Conservation (phyloP, 805 yeast genomes). For the Cyberlindnera petersonii region DNA sequence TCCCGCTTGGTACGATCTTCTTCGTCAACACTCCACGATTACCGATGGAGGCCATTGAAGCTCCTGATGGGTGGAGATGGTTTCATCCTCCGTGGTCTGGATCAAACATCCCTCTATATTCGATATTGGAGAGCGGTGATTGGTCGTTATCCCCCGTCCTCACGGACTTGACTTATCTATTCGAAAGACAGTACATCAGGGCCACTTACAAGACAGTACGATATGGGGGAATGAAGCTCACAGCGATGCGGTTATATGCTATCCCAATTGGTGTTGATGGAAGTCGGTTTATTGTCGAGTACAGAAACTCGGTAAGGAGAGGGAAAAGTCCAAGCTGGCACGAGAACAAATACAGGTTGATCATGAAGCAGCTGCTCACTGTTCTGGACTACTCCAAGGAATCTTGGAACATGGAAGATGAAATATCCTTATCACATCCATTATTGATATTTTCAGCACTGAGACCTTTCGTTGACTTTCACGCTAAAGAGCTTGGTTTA, state of each 20-base stretch:
- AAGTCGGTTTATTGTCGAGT: conserved; percentile 30
- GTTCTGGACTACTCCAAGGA: conserved; percentile 39
- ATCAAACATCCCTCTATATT: conserved; percentile 4
- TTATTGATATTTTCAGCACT: conserved; percentile 22
- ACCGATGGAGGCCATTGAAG: conserved; percentile 33
- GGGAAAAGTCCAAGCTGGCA: conserved; percentile 35
- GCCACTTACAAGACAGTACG: conserved; percentile 39
- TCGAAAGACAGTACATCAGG: conserved; percentile 33
- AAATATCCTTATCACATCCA: neutral
- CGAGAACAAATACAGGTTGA: conserved; percentile 27
- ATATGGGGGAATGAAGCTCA: conserved; percentile 10
- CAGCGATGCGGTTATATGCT: conserved; percentile 42
- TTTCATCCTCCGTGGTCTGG: conserved; percentile 42
- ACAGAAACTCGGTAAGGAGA: conserved; percentile 34
- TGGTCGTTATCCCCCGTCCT: conserved; percentile 27
- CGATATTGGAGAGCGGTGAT: conserved; percentile 6
- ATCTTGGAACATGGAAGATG: conserved; percentile 32
- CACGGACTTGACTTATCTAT: conserved; percentile 40
- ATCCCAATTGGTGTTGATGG: conserved; percentile 44
- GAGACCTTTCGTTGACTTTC: conserved; percentile 13
- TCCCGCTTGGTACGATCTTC: conserved; percentile 48
- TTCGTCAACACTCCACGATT: conserved; percentile 40
- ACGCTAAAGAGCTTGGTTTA: conserved; percentile 18
- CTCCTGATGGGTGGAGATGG: conserved; percentile 54
- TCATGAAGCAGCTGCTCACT: conserved; percentile 36